Base-by-base conservation (phyloP, 768 basidiomycete genomes). In the Antrodiella citrinella region DNA sequence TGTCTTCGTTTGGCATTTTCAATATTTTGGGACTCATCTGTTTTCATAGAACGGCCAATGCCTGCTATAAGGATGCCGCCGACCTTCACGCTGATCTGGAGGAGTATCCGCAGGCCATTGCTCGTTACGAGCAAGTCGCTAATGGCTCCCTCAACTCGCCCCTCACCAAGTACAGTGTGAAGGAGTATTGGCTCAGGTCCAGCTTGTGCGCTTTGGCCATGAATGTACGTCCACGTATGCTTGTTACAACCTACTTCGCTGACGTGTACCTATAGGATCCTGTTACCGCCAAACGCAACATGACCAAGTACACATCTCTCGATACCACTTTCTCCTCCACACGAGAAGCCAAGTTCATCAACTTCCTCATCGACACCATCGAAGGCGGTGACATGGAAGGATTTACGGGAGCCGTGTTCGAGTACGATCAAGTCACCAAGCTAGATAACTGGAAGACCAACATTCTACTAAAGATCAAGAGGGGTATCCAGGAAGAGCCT, bases 141-240 rank as follows among this genome's bases (percentile, higher is more conserved):
- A 76, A 85, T 54, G 83, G 87, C 62, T 89, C 86, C 7, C 74
- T 97, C 40, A 69, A 69, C 0, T 91, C 88, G 18, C 72, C 84
- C 7, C 69, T 98, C 58, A 98, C 96, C n/a, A 93, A 92, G 67
- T 99, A 97, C 71, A 92, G 88, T 54, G 96, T 97, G 58, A 97
- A 98, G 70, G 96, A 98, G 58, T 95, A 95, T 62, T 98, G 93
- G 91, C 73, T 98, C 26, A 77, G 83, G 59, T 78, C 92, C 2
- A 81, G 81, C 26, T 71, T 99, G 19, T 98, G 96, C 64, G 87
- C 87, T 13, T 72, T 97, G 49, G 95, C 93, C 4, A 83, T 86
- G 76, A 76, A 74, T 53, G 95, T 95, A 68, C 58, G 86, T 35
- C 22, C 15, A 26, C 45, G n/a, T 19, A 12, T 7, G 20, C 23